Evolutionary conservation across 1,284 basidiomycete species (phyloP).

Genomic region (Ceratobasidium sp.): DNA sequence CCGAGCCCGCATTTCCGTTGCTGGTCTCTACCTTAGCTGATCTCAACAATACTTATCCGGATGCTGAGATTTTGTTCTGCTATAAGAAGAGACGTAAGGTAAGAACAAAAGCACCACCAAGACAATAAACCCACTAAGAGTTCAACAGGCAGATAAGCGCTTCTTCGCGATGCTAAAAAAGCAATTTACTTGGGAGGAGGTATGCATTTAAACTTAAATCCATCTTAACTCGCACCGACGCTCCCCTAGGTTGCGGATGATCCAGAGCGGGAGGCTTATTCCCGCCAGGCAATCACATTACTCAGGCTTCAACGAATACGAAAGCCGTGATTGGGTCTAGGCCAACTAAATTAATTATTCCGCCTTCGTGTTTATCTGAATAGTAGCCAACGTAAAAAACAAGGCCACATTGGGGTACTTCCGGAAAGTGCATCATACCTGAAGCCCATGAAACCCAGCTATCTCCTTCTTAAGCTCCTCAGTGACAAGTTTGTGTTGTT

Average conservation of each 20-base stretch:
- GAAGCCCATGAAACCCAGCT: conserved; percentile 88
- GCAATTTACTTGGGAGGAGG: conserved; percentile 77
- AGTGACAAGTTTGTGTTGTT: conserved; percentile 93
- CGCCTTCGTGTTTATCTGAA: conserved; percentile 32
- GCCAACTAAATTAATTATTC: conserved; percentile 31
- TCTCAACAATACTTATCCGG: conserved; percentile 56
- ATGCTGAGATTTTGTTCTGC: conserved; percentile 81
- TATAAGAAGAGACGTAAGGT: conserved; percentile 94
- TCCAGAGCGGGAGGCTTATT: conserved; percentile 58
- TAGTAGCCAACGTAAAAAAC: neutral
- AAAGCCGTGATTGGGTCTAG: neutral
- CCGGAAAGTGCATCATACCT: conserved; percentile 68
- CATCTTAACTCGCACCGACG: neutral
- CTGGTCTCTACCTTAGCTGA: conserved; percentile 79
- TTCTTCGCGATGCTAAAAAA: conserved; percentile 86
- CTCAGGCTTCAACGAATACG: conserved; percentile 52
- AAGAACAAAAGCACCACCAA: neutral
- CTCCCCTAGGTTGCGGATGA: conserved; percentile 60
- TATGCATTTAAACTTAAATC: conserved; percentile 47
- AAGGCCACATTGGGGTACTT: neutral
- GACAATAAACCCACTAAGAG: conserved; percentile 1
- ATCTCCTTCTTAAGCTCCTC: conserved; percentile 89
- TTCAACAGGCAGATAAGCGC: conserved; percentile 78
- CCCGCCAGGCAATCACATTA: conserved; percentile 63
- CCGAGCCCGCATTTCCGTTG: conserved; percentile 90